phyloP scores from a whole-genome alignment of 1,284 basidiomycete species.

The Melampsora occidentalis region DNA sequence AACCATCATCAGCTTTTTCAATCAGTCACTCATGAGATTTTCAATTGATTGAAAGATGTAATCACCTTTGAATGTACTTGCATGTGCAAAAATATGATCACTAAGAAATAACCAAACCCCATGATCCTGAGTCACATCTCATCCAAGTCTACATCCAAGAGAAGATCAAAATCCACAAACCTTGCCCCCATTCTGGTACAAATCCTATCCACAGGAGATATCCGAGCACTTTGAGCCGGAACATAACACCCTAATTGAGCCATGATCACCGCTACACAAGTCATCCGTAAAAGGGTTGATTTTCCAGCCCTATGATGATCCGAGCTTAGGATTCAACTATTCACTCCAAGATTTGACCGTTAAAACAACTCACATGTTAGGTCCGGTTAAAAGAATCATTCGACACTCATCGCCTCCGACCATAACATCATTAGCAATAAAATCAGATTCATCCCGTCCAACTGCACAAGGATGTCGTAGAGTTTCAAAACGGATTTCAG shows the following conservation, averaged over 20 bases:
- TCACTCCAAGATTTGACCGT: not conserved
- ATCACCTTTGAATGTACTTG: constrained; percentile 43
- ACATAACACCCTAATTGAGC: constrained; percentile 98
- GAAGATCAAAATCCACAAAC: constrained; percentile 51
- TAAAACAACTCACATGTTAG: constrained; percentile 65
- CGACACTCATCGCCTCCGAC: constrained; percentile 75
- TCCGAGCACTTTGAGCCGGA: constrained; percentile 74
- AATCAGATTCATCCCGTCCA: constrained; percentile 58
- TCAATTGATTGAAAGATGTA: not conserved
- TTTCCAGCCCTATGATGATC: constrained; percentile 64
- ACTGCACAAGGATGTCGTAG: constrained; percentile 72
- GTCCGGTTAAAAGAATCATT: constrained; percentile 87
- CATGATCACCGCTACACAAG: constrained; percentile 91
- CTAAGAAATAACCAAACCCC: not conserved
- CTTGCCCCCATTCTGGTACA: constrained; percentile 93
- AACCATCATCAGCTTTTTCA: constrained; percentile 67
- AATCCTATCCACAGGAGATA: constrained; percentile 89
- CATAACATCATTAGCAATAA: constrained; percentile 91
- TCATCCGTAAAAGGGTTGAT: constrained; percentile 84
- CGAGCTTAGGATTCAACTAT: not conserved
- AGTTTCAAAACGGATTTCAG: constrained; percentile 73
- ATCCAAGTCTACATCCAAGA: not conserved
- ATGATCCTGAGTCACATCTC: constrained; percentile 59
- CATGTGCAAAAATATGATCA: constrained; percentile 43
- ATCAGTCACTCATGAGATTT: not conserved